A percentile compares a stretch with the other conserved stretches of the same genome.
Conservation (phyloP, 2,329 filamentous ascomycete species). For the Xylaria sp. region DNA sequence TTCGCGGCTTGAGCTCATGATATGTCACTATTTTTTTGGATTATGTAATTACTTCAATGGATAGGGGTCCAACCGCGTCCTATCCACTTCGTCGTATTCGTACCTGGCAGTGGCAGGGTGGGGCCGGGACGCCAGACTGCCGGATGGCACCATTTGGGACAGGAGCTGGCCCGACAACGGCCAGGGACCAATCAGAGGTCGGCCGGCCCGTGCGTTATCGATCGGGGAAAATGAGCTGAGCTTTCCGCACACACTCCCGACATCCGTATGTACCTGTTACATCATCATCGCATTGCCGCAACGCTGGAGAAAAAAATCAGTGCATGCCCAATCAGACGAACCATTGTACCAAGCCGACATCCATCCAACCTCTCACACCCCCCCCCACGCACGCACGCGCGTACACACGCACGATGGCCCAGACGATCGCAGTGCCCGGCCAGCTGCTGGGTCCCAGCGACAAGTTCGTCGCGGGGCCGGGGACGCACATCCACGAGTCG, state of each 20-base stretch:
- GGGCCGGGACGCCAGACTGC: conserved; percentile 21
- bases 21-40: conserved; percentile 1
- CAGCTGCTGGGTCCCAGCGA: conserved; percentile 71
- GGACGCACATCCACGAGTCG: conserved; percentile 78
- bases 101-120: conserved; percentile 14
- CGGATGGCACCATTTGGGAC: conserved; percentile 15
- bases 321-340: background rate
- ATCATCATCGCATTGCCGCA: no score
- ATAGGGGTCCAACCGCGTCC: conserved; percentile 17
- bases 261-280: conserved; percentile 14
- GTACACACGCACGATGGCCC: conserved; percentile 30
- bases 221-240: conserved; percentile 12
- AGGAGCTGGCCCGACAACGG: no score
- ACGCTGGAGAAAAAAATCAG: conserved; percentile 7
- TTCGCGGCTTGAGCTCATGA: background rate
- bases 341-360: background rate
- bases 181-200: background rate
- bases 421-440: conserved; percentile 73
- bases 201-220: background rate
- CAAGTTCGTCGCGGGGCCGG: conserved; percentile 73
- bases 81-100: conserved; percentile 1
- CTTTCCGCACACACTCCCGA: background rate
- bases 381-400: no score
- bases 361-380: background rate
- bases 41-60: conserved; percentile 9